Evolutionary conservation across 306 rosid genomes (phyloP).

Genomic region (Cicer bijugum): DNA sequence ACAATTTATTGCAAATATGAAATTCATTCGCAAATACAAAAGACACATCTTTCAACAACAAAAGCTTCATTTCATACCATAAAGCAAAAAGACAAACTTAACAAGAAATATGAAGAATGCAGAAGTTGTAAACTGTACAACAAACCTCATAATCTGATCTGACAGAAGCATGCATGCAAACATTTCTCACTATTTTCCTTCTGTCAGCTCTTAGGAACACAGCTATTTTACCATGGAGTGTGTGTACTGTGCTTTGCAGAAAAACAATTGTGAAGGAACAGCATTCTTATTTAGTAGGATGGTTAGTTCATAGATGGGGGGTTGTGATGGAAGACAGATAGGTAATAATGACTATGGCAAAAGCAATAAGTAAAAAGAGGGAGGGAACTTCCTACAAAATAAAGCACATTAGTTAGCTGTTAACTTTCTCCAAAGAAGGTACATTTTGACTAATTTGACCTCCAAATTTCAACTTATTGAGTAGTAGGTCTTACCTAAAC

Average conservation of each 20-base stretch:
- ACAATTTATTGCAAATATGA: constrained; percentile 11
- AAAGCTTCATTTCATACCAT: constrained; percentile 25
- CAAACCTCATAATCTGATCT: constrained; percentile 41
- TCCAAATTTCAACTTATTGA: constrained; percentile 37
- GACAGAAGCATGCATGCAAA: constrained; percentile 41
- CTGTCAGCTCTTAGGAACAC: constrained; percentile 14
- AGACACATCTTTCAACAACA: constrained; percentile 15
- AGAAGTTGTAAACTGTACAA: constrained; percentile 34
- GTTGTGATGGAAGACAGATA: constrained; percentile 62
- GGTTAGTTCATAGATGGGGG: constrained; percentile 25
- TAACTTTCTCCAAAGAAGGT: constrained; percentile 56
- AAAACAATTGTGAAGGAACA: constrained; percentile 42
- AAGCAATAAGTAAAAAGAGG: constrained; percentile 62
- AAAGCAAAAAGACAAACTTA: constrained; percentile 25
- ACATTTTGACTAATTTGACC: constrained; percentile 50
- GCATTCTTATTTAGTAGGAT: constrained; percentile 36
- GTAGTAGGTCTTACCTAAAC: constrained; percentile 31
- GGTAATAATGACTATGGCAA: constrained; percentile 64
- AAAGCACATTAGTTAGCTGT: constrained; percentile 65
- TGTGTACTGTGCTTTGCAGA: constrained; percentile 40
- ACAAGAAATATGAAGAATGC: constrained; percentile 33
- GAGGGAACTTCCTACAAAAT: constrained; percentile 90
- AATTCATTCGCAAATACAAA: constrained; percentile 18
- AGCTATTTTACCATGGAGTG: constrained; percentile 14
- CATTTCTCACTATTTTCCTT: constrained; percentile 2